A percentile compares a stretch with the other conserved stretches of the same genome.
Conservation (phyloP, 305 asterid genomes). For the Solanum aculeatissimum region DNA sequence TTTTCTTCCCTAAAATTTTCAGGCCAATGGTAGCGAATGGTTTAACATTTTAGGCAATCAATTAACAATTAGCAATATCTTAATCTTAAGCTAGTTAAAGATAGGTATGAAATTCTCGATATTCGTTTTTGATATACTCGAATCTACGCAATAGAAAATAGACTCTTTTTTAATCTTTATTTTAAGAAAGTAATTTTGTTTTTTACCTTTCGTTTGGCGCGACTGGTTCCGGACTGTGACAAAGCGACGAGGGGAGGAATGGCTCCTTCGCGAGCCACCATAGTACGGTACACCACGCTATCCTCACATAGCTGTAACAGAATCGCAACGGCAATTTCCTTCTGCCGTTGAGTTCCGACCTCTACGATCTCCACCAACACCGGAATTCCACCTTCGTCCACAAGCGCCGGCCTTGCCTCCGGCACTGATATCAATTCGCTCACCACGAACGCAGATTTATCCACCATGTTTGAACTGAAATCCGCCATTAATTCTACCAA, state of each 20-base stretch:
- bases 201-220: conserved; percentile 85
- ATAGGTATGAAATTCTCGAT: background rate
- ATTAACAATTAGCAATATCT: background rate
- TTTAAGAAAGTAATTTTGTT: background rate
- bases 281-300: conserved; percentile 50
- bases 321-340: conserved; percentile 80
- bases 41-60: background rate
- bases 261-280: conserved; percentile 98
- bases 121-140: background rate
- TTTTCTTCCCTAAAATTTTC: too few species aligned
- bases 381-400: conserved; percentile 92
- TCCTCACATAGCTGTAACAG: conserved; percentile 76
- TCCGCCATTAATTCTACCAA: conserved; percentile 89
- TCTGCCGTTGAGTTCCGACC: conserved; percentile 81
- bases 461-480: conserved; percentile 85
- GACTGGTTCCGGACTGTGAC: conserved; percentile 79
- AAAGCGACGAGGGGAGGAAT: conserved; percentile 87
- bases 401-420: conserved; percentile 71
- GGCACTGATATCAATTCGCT: conserved; percentile 41
- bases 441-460: conserved; percentile 73
- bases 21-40: background rate
- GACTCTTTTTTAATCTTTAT: background rate
- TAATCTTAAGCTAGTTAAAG: background rate
- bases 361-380: conserved; percentile 90
- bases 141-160: background rate